Conservation (phyloP, 2,329 filamentous ascomycete species). For the Xylariomycetidae sp. region DNA sequence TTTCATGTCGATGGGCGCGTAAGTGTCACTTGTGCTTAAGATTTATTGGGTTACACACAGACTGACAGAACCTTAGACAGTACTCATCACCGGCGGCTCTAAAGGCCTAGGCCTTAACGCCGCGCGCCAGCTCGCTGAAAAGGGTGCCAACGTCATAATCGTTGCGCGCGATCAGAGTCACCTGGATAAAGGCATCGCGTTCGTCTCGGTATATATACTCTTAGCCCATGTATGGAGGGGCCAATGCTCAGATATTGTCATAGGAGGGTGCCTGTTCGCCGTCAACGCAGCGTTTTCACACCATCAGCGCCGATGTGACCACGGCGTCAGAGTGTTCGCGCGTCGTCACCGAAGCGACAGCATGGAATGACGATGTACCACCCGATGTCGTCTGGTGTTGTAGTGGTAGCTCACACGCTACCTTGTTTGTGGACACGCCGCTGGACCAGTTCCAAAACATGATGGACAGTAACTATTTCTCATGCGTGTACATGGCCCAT, state of each 20-base stretch:
- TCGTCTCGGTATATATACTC: conserved; percentile 41
- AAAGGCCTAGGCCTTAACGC: conserved; percentile 64
- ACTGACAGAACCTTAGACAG: conserved; percentile 47
- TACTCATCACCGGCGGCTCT: conserved; percentile 66
- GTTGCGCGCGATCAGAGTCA: conserved; percentile 59
- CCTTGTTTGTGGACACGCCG: conserved; percentile 31
- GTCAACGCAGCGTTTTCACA: conserved; percentile 55
- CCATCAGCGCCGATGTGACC: conserved; percentile 62
- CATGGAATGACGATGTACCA: conserved; percentile 55
- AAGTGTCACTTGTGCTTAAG: conserved; percentile 5
- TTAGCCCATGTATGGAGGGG: neutral
- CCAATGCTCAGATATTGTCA: conserved; percentile 2
- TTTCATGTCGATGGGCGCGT: conserved; percentile 61
- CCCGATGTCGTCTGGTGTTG: conserved; percentile 65
- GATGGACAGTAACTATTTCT: conserved; percentile 37
- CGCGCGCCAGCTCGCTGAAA: conserved; percentile 56
- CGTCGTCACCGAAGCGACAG: conserved; percentile 51
- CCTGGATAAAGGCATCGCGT: conserved; percentile 51
- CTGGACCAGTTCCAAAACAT: conserved; percentile 27
- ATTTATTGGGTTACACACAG: neutral
- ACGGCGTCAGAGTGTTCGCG: conserved; percentile 50
- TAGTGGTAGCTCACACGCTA: conserved; percentile 57
- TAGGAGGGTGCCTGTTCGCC: conserved; percentile 45
- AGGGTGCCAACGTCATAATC: conserved; percentile 65
- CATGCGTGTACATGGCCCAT: conserved; percentile 34